phyloP scores from a whole-genome alignment of 208 protist genomes.

The Wallacemonas sp. region DNA sequence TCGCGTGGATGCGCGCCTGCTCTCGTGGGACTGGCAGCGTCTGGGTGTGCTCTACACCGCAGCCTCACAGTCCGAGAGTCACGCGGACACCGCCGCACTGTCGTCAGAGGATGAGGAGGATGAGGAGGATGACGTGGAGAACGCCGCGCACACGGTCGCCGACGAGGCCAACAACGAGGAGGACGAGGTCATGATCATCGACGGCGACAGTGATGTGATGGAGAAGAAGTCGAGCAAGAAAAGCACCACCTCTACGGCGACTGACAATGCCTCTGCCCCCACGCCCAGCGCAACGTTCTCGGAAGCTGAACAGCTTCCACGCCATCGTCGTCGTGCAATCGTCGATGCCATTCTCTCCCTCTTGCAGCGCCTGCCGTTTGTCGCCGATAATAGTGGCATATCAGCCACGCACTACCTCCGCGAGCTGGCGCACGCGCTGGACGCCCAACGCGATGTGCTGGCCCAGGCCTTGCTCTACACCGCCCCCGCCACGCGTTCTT shows the following conservation, averaged over 20 bases:
- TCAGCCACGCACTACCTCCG: constrained; percentile 17
- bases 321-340: not conserved
- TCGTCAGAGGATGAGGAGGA: constrained; percentile 20
- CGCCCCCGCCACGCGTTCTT: no score
- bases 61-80: not conserved
- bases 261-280: no score
- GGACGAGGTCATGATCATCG: constrained; percentile 3
- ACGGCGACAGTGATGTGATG: not conserved
- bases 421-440: constrained; percentile 20
- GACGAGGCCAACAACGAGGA: not conserved
- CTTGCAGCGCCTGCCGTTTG: constrained; percentile 1
- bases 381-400: not conserved
- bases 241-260: not conserved
- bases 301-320: not conserved
- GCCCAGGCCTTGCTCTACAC: not conserved
- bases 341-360: not conserved
- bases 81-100: no score
- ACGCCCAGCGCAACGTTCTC: no score
- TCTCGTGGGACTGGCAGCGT: constrained; percentile 33
- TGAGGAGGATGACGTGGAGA: not conserved
- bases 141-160: not conserved
- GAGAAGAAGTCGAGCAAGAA: not conserved
- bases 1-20: constrained; percentile 33
- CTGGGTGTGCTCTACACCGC: constrained; percentile 16
- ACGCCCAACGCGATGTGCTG: constrained; percentile 10